These are phyloP conservation scores for Cyphellophora europaea DNA, from an alignment of 2,329 filamentous ascomycete species.

Conservation along the genomic window DNA sequence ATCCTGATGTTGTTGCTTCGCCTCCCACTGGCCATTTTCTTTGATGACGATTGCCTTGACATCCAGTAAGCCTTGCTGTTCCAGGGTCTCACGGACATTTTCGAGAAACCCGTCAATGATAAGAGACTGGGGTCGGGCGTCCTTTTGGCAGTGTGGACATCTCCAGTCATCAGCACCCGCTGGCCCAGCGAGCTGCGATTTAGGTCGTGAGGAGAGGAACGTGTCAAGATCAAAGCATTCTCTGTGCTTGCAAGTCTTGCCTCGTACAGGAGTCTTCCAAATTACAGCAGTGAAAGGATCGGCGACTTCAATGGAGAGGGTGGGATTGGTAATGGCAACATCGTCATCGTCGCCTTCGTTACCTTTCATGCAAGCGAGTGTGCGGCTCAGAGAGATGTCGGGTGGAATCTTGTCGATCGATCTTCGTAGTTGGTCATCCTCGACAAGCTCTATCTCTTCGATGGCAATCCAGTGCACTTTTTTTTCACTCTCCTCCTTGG, in stretches of 20 bases:
- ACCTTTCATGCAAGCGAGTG: conserved; percentile 19
- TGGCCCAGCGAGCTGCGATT: conserved; percentile 24
- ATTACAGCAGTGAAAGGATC: conserved; percentile 59
- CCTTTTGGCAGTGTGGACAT: conserved; percentile 72
- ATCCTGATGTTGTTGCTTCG: not conserved
- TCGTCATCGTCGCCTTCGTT: conserved; percentile 51
- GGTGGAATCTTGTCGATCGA: conserved; percentile 24
- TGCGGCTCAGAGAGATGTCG: conserved; percentile 22
- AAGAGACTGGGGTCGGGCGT: conserved; percentile 66
- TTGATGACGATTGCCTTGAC: conserved; percentile 53
- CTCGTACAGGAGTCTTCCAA: conserved; percentile 63
- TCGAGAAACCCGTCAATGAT: conserved; percentile 65
- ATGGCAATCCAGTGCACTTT: conserved; percentile 54
- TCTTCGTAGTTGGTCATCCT: conserved; percentile 28
- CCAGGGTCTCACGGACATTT: conserved; percentile 50
- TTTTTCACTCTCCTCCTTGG: conserved; percentile 20
- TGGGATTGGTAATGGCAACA: conserved; percentile 47
- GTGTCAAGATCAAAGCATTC: conserved; percentile 87
- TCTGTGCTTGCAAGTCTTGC: conserved; percentile 60
- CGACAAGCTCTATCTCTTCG: conserved; percentile 55
- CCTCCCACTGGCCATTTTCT: conserved; percentile 54
- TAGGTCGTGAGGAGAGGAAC: conserved; percentile 59
- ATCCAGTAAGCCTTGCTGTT: conserved; percentile 36
- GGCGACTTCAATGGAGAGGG: conserved; percentile 52
- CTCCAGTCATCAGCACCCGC: conserved; percentile 66